phyloP scores from a whole-genome alignment of 2,329 filamentous ascomycete genomes.

The Colletotrichum spinosum region DNA sequence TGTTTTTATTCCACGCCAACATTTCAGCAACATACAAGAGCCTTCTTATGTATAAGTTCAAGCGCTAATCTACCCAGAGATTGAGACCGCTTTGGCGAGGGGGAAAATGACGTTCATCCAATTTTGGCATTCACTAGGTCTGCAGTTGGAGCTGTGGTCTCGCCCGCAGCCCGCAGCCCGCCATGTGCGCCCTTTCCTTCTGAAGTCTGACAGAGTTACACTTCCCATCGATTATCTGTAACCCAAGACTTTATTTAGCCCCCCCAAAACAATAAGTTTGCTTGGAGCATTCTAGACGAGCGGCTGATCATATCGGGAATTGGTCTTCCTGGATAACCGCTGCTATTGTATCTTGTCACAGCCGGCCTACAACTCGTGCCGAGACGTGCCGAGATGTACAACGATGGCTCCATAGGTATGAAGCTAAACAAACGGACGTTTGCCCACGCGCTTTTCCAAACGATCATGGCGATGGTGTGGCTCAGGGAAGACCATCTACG shows the following conservation, averaged over 20 bases:
- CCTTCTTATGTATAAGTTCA: neutral
- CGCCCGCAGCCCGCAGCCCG: slow-evolving; percentile 24
- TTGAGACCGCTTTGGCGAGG: slow-evolving; percentile 1
- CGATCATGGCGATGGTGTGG: too few species aligned
- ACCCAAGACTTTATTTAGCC: slow-evolving; percentile 14
- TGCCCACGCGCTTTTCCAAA: too few species aligned
- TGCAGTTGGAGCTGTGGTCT: slow-evolving; percentile 21
- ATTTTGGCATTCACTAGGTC: slow-evolving; percentile 4
- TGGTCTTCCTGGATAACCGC: neutral
- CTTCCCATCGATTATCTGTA: slow-evolving; percentile 28
- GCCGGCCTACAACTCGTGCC: too few species aligned
- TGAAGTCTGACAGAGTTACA: slow-evolving; percentile 30
- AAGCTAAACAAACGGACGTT: too few species aligned
- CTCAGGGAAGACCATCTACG: too few species aligned
- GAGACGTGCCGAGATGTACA: too few species aligned
- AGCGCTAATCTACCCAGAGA: too few species aligned
- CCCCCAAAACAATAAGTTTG: neutral
- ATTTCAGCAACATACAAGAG: neutral
- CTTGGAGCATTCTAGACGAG: slow-evolving; percentile 7
- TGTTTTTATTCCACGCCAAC: neutral
- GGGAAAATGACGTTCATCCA: neutral
- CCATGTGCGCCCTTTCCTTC: slow-evolving; percentile 16
- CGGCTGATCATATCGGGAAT: neutral
- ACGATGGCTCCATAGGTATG: too few species aligned
- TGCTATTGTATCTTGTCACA: neutral